These are phyloP conservation scores for Candida sp. DNA, from an alignment of 1,139 yeast genomes.

Conservation along the genomic window DNA sequence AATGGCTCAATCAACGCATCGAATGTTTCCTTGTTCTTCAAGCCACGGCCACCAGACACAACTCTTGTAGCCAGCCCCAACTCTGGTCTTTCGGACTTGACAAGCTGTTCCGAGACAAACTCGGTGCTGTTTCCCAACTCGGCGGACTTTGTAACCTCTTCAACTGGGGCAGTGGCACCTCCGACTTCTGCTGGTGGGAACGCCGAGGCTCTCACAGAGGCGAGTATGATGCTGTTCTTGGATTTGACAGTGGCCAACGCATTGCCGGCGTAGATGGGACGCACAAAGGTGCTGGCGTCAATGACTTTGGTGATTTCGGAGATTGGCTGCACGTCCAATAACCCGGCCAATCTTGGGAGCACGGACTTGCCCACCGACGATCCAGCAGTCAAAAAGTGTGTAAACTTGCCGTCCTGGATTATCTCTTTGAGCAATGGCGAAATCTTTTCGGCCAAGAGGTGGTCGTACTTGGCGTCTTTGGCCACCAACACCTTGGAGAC, in stretches of 20 bases:
- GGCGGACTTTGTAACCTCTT: slow-evolving; percentile 44
- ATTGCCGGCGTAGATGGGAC: slow-evolving; percentile 98
- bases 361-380: slow-evolving; percentile 88
- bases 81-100: slow-evolving; percentile 89
- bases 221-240: slow-evolving; percentile 64
- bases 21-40: slow-evolving; percentile 88
- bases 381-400: slow-evolving; percentile 82
- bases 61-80: slow-evolving; percentile 81
- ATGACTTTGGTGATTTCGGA: slow-evolving; percentile 78
- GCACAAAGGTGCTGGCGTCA: slow-evolving; percentile 72
- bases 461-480: slow-evolving; percentile 51
- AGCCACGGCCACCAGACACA: slow-evolving; percentile 94
- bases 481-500: slow-evolving; percentile 55
- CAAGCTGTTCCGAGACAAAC: slow-evolving; percentile 74
- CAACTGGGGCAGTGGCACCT: slow-evolving; percentile 50
- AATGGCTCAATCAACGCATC: slow-evolving; percentile 80
- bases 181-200: slow-evolving; percentile 62
- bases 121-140: slow-evolving; percentile 44
- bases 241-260: slow-evolving; percentile 85
- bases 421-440: slow-evolving; percentile 59
- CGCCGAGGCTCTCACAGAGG: slow-evolving; percentile 86
- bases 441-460: slow-evolving; percentile 67
- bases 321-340: slow-evolving; percentile 86
- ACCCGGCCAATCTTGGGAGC: slow-evolving; percentile 86
- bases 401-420: slow-evolving; percentile 43